Base-by-base conservation (phyloP, 305 asterid genomes). In the Petunia hybrid region DNA sequence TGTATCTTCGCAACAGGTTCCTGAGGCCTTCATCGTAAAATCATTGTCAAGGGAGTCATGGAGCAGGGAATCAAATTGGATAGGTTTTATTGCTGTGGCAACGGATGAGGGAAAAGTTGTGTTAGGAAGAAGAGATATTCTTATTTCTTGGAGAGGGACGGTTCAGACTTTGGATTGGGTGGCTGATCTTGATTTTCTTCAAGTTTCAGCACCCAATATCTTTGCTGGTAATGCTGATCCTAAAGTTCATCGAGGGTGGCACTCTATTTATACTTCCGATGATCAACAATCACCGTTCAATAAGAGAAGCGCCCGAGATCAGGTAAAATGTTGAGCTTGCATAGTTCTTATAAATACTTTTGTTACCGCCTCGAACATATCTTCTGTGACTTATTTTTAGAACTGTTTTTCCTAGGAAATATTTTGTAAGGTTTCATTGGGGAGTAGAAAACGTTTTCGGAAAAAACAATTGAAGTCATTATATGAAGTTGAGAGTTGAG, bases 11-110 rank as follows among this genome's bases (percentile, higher is more conserved):
- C 8, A 55, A 1, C 13, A 6, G 13, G 60, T 76, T 9, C 67
- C 80, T 57, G 67, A 9, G 46, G 62, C 65, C 57, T 76, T 55
- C 56, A 59, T 55, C 31, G 4, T 87, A 51, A 88, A 83, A 79
- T 79, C 90, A 10, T 22, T 69, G 84, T 80, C 88, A 0, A 51
- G 80, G 14, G 83, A 89, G 79, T 85, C 96, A 0, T 83, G 89
- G 89, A 86, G 87, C 65, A 89, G 84, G 85, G 93, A 94, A 63
- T 92, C 97, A 1, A 92, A 92, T 45, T 94, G 94, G 93, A 91
- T 91, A 3, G 97, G 98, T 9, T 94, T 75, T 42, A 88, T 91
- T 45, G 95, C 92, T 0, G 97, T 94, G 83, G 92, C 95, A 1
- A 92, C 94, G 1, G 96, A 94, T 36, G 94, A 90, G 76, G 97